Percentiles rank a stretch among this genome's conserved stretches.
Conservation (phyloP, 2,329 filamentous ascomycete species). For the Paraconiothyrium sp. region DNA sequence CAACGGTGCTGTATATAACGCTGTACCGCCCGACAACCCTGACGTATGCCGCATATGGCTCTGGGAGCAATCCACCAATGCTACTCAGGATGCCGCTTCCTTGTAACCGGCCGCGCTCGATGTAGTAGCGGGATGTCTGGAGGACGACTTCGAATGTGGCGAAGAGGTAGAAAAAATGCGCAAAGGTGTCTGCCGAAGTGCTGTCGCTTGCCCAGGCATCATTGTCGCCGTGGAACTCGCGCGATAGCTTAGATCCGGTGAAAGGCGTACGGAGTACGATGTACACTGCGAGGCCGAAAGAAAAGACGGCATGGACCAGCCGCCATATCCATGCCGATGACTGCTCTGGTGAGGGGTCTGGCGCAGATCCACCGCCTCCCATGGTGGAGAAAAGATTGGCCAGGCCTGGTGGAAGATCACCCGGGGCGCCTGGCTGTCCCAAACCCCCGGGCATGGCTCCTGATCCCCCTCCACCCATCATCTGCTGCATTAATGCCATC, state of each 20-base stretch:
- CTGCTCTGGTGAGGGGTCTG: conserved; percentile 49
- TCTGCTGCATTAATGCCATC: conserved; percentile 79
- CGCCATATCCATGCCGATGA: conserved; percentile 71
- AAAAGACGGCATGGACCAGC: conserved; percentile 76
- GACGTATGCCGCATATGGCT: conserved; percentile 69
- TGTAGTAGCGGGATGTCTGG: conserved; percentile 74
- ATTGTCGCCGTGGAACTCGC: conserved; percentile 28
- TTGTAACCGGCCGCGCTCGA: conserved; percentile 69
- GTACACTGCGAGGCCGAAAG: conserved; percentile 74
- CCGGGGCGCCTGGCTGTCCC: conserved; percentile 36
- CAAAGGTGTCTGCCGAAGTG: conserved; percentile 53
- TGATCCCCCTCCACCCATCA: conserved; percentile 64
- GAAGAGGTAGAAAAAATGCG: conserved; percentile 80
- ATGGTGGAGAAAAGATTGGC: conserved; percentile 57
- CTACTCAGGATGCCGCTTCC: conserved; percentile 71
- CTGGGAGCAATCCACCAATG: conserved; percentile 71
- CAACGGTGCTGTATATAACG: conserved; percentile 76
- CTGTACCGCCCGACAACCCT: conserved; percentile 71
- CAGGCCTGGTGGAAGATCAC: conserved; percentile 52
- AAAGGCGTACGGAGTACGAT: conserved; percentile 75
- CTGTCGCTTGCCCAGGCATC: conserved; percentile 44
- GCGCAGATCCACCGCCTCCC: conserved; percentile 51
- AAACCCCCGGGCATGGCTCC: conserved; percentile 48
- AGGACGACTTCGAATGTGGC: conserved; percentile 78
- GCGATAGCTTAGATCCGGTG: conserved; percentile 69